Percentiles rank a stretch among this genome's conserved stretches.
Evolutionary conservation across 2,329 filamentous ascomycete genomes (phyloP).

Genomic region (Trichoderma sp.): DNA sequence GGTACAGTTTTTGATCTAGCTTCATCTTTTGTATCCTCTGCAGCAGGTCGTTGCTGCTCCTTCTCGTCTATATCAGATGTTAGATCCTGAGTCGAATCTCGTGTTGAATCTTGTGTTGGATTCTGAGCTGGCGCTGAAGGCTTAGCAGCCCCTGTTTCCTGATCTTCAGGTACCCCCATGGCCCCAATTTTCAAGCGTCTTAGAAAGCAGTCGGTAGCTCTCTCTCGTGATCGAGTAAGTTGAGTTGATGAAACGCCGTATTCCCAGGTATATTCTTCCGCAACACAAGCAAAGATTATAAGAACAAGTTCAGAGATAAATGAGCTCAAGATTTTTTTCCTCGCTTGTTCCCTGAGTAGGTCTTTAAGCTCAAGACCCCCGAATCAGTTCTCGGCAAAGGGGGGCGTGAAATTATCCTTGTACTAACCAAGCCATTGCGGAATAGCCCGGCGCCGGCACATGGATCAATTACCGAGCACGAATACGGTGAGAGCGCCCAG

Average conservation of each 20-base stretch:
- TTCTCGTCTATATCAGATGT: background rate
- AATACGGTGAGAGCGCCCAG: background rate
- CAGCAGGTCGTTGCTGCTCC: background rate
- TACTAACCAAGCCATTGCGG: constrained; percentile 1
- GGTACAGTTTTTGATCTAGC: background rate
- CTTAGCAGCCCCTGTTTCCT: background rate
- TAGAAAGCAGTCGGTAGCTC: background rate
- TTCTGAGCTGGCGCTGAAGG: background rate
- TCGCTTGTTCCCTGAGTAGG: background rate
- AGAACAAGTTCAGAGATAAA: background rate
- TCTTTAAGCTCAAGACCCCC: background rate
- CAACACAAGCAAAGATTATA: background rate
- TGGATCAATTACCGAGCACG: constrained; percentile 9
- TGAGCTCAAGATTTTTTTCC: background rate
- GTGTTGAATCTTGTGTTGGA: background rate
- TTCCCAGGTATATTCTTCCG: background rate
- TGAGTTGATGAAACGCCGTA: background rate
- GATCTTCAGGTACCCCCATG: constrained; percentile 2
- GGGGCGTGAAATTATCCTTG: constrained; percentile 1
- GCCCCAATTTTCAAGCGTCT: background rate
- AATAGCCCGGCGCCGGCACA: background rate
- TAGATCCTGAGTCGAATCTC: background rate
- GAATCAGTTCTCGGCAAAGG: background rate
- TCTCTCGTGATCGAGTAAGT: background rate
- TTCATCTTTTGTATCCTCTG: background rate